Percentiles rank a stretch among this genome's conserved stretches.
phyloP scores from a whole-genome alignment of 2,329 filamentous ascomycete species.

The Verticillium alfalfae region DNA sequence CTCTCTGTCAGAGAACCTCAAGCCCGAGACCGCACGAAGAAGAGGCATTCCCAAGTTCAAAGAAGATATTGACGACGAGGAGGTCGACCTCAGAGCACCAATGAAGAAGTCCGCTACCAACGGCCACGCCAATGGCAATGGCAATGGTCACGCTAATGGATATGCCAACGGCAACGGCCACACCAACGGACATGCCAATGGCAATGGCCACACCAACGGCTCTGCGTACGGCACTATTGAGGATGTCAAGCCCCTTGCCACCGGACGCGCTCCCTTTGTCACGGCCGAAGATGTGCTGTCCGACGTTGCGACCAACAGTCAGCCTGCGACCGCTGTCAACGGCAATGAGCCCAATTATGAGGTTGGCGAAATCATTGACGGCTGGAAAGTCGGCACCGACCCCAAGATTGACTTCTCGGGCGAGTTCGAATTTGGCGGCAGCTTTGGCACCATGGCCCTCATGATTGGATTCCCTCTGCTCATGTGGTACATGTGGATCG shows the following conservation, averaged over 20 bases:
- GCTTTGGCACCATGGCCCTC: conserved; percentile 65
- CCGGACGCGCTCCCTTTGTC: neutral
- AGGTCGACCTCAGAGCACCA: conserved; percentile 9
- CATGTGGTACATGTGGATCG: conserved; percentile 97
- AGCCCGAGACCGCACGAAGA: conserved; percentile 23
- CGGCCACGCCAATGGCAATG: conserved; percentile 11
- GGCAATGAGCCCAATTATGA: conserved; percentile 7
- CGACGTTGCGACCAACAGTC: conserved; percentile 7
- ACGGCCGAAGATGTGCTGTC: neutral
- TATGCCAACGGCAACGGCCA: conserved; percentile 23
- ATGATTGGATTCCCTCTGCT: conserved; percentile 83
- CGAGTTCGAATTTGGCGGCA: conserved; percentile 76
- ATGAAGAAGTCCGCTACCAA: conserved; percentile 10
- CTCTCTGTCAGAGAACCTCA: conserved; percentile 4
- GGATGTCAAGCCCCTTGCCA: neutral
- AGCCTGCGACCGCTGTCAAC: conserved; percentile 1
- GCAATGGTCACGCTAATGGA: conserved; percentile 24
- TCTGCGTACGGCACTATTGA: conserved; percentile 9
- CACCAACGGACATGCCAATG: conserved; percentile 16
- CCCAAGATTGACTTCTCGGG: conserved; percentile 58
- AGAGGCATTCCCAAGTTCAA: conserved; percentile 43
- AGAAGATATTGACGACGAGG: conserved; percentile 43
- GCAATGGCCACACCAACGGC: conserved; percentile 11
- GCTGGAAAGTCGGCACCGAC: conserved; percentile 55
- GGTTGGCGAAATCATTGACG: conserved; percentile 36